Base-by-base conservation (phyloP, 192 early-diverging fungal genomes). In the Polychytrium aggregatum region DNA sequence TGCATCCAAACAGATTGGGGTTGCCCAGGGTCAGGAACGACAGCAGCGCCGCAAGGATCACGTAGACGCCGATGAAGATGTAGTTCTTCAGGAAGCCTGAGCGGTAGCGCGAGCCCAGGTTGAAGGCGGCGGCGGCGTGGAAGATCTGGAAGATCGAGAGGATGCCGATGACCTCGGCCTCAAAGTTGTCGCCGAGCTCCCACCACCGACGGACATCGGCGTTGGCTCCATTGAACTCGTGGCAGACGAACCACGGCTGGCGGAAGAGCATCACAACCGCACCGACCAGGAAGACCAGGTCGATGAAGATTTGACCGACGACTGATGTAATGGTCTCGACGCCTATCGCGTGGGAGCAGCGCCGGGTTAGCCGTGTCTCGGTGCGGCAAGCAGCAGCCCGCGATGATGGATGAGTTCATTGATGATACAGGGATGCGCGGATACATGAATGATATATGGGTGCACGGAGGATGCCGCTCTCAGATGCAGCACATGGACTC, bases 171-270 rank as follows among this genome's bases (percentile, higher is more conserved):
- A 82, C 52, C 51, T 63, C 78, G 10, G 72, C 67, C 64, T 89
- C 84, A 50, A 73, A 89, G 55, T 86, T 87, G 50, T 89, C 86
- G 39, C 73, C 84, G n/a, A 86, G 59, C 27, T 86, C 63, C 82
- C 84, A 89, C 87, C 87, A 89, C 36, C 75, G 60, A 30, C 74
- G 50, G 14, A 79, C 64, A 51, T 87, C 76, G 20, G 74, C 58
- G 39, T 70, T 55, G 21, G 67, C 58, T 39, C 70, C 70, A 56
- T 86, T 82, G 62, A 89, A 87, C 65, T 89, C 82, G 52, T 84
- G 64, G 67, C 86, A 89, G 31, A 75, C 59, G 70, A 84, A 89
- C 76, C 77, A 89, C 14, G 54, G 41, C 43, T 86, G 82, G 24
- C 63, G 60, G 65, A 79, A 89, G 7, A 89, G 72, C 65, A 77